Evolutionary conservation across 2,329 filamentous ascomycete genomes (phyloP).

Genomic region (Cladosporium cucumerinum): DNA sequence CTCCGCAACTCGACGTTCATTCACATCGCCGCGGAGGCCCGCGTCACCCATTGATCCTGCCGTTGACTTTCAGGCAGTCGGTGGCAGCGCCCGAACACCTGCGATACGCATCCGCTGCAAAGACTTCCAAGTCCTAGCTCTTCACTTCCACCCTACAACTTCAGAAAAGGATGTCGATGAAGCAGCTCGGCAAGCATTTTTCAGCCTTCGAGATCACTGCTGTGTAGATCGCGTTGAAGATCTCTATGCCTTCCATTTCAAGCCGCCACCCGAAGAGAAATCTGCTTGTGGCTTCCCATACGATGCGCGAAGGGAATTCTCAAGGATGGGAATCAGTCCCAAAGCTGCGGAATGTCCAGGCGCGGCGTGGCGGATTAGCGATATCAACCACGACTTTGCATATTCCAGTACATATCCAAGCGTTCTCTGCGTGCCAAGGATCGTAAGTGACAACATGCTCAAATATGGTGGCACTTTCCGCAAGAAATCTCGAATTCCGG

Average conservation of each 20-base stretch:
- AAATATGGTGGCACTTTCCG: constrained; percentile 90
- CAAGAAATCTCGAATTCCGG: constrained; percentile 83
- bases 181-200: constrained; percentile 75
- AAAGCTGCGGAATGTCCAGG: constrained; percentile 60
- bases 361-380: constrained; percentile 82
- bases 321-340: constrained; percentile 78
- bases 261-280: constrained; percentile 62
- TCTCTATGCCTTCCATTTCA: constrained; percentile 85
- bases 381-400: constrained; percentile 83
- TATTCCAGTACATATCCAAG: constrained; percentile 93
- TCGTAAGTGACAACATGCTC: constrained; percentile 93
- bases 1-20: constrained; percentile 24
- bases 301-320: constrained; percentile 79
- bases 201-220: constrained; percentile 77
- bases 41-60: constrained; percentile 53
- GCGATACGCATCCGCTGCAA: constrained; percentile 84
- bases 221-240: constrained; percentile 80
- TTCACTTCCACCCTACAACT: constrained; percentile 73
- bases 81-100: constrained; percentile 57
- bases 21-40: constrained; percentile 26
- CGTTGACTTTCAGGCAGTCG: neutral
- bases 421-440: constrained; percentile 76
- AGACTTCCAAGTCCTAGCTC: constrained; percentile 90
- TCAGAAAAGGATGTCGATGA: constrained; percentile 27
- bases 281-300: constrained; percentile 78